phyloP scores from a whole-genome alignment of 2,329 filamentous ascomycete genomes.

The Ophiosphaerella korrae region DNA sequence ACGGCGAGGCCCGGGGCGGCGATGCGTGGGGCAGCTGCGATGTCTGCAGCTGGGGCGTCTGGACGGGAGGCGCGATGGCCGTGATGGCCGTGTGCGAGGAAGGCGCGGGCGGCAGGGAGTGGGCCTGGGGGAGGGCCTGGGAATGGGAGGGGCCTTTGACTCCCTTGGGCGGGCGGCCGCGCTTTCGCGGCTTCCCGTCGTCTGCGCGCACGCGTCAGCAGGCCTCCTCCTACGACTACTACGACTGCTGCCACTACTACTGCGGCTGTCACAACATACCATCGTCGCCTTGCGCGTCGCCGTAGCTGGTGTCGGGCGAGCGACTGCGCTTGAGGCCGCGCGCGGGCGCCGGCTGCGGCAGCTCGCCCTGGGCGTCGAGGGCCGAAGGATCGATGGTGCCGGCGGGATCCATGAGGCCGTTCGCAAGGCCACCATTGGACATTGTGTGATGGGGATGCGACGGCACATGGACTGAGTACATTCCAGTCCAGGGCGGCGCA shows the following conservation, averaged over 20 bases:
- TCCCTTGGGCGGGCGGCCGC: slow-evolving; percentile 65
- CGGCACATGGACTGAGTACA: slow-evolving; percentile 47
- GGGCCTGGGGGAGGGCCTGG: slow-evolving; percentile 52
- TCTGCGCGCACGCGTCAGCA: slow-evolving; percentile 28
- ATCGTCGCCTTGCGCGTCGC: slow-evolving; percentile 39
- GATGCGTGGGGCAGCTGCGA: slow-evolving; percentile 56
- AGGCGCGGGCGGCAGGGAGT: slow-evolving; percentile 43
- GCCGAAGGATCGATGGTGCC: slow-evolving; percentile 50
- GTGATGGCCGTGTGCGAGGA: slow-evolving; percentile 60
- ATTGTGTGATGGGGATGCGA: slow-evolving; percentile 39
- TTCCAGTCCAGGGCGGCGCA: slow-evolving; percentile 40
- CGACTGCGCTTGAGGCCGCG: slow-evolving; percentile 50
- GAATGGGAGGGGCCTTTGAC: slow-evolving; percentile 57
- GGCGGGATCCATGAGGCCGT: slow-evolving; percentile 48
- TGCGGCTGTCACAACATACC: slow-evolving; percentile 11
- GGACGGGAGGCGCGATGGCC: slow-evolving; percentile 55
- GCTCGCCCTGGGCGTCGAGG: slow-evolving; percentile 46
- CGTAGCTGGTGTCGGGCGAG: slow-evolving; percentile 47
- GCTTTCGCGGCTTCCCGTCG: slow-evolving; percentile 46
- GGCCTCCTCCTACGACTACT: not conserved
- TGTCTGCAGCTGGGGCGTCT: slow-evolving; percentile 61
- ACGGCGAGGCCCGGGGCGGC: slow-evolving; percentile 66
- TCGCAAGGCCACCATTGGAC: slow-evolving; percentile 47
- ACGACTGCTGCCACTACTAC: too few relatives aligned
- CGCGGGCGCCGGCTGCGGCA: slow-evolving; percentile 17